These are phyloP conservation scores for Colletotrichum destructivum DNA, from an alignment of 2,329 filamentous ascomycete genomes.

Conservation along the genomic window DNA sequence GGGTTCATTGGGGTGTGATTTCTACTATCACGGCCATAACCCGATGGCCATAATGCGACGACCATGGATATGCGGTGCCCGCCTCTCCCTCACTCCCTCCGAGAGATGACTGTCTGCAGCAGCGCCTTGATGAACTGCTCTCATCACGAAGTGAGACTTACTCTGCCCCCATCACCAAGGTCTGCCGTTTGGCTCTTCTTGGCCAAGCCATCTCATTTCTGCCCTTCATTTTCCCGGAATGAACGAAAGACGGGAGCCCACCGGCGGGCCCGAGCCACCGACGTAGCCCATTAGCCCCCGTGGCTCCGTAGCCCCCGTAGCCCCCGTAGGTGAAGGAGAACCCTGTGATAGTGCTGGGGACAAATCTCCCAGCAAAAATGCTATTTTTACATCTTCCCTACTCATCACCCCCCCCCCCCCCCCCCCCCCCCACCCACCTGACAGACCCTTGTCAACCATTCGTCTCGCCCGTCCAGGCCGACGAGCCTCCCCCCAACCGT, in stretches of 20 bases:
- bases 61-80: no score
- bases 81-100: no score
- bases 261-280: conserved; percentile 18
- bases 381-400: conserved; percentile 33
- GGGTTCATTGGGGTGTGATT: no score
- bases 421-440: not conserved
- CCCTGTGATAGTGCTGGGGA: conserved; percentile 10
- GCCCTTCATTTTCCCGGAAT: conserved; percentile 1
- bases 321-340: no score
- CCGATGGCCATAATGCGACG: not conserved
- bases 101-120: no score
- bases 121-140: no score
- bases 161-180: no score
- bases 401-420: not conserved
- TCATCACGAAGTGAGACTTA: no score
- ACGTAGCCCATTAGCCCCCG: conserved; percentile 5
- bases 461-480: not conserved
- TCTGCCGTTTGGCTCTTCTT: not conserved
- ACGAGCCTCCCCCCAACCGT: no score
- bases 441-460: not conserved
- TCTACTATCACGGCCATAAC: not conserved
- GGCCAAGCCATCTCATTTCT: not conserved
- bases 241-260: not conserved
- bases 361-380: not conserved
- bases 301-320: no score